These are phyloP conservation scores for Pichia membranifaciens DNA, from an alignment of 805 yeast genomes.

Conservation along the genomic window DNA sequence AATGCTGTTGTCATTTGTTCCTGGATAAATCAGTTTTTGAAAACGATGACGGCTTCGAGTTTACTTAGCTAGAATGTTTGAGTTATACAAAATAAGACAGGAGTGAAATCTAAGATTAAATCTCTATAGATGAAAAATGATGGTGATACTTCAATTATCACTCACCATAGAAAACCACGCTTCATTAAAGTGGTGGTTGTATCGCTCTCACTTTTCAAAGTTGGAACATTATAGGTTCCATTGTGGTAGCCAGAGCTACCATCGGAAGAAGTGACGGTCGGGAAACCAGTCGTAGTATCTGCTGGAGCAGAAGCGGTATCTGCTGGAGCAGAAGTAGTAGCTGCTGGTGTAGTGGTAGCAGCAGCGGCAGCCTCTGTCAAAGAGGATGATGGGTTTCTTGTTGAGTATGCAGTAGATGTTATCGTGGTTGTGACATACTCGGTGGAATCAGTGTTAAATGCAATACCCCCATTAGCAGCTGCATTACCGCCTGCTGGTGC, in stretches of 20 bases:
- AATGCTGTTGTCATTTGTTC: no score
- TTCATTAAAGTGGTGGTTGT: slow-evolving; percentile 2
- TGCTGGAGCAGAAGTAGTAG: background rate
- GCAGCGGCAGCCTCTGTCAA: background rate
- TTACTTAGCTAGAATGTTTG: no score
- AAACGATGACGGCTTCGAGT: no score
- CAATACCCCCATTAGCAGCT: background rate
- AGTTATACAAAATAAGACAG: background rate
- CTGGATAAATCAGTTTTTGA: no score
- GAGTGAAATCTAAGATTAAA: background rate
- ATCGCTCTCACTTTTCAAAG: background rate
- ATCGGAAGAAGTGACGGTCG: no score
- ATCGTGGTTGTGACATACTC: slow-evolving; percentile 8
- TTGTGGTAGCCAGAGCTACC: background rate
- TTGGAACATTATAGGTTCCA: background rate
- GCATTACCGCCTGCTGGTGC: background rate
- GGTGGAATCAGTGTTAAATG: background rate
- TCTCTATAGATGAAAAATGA: background rate
- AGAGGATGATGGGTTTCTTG: background rate
- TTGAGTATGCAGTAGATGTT: slow-evolving; percentile 11
- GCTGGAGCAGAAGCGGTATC: background rate
- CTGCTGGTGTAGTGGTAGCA: background rate
- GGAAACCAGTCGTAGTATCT: background rate
- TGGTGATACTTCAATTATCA: slow-evolving; percentile 2
- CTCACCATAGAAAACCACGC: slow-evolving; percentile 6